phyloP scores from a whole-genome alignment of 768 basidiomycete genomes.

The Tricholoma flavovirens region DNA sequence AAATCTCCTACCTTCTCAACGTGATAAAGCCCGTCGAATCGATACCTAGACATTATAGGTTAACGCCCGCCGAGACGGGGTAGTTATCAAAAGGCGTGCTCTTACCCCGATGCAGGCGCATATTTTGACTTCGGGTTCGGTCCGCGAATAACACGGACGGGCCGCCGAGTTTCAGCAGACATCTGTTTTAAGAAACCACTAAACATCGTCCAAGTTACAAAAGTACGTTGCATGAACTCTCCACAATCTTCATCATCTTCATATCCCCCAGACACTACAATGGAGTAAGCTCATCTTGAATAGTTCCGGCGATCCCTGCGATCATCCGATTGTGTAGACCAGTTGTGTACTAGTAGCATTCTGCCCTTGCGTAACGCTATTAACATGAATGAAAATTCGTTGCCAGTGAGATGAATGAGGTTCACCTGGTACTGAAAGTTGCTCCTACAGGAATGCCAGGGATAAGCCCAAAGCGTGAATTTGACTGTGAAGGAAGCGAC shows the following conservation, averaged over 20 bases:
- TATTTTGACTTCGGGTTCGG: conserved; percentile 22
- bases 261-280: conserved; percentile 35
- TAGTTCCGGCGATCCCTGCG: conserved; percentile 33
- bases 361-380: not conserved
- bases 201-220: not conserved
- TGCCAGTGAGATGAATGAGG: not conserved
- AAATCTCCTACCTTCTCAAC: conserved; percentile 25
- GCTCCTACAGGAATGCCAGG: not conserved
- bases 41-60: conserved; percentile 22
- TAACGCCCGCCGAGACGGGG: not conserved
- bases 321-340: conserved; percentile 21
- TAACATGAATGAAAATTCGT: not conserved
- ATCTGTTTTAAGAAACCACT: conserved; percentile 19
- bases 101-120: conserved; percentile 30
- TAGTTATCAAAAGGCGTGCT: not conserved
- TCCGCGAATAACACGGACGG: conserved; percentile 40
- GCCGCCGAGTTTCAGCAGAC: conserved; percentile 24
- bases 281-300: conserved; percentile 30
- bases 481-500: not conserved
- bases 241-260: conserved; percentile 37
- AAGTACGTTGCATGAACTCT: conserved; percentile 22
- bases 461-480: not conserved
- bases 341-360: not conserved
- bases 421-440: not conserved
- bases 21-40: conserved; percentile 39